Conservation (phyloP, 1,284 basidiomycete species). For the Vanrija sp. region DNA sequence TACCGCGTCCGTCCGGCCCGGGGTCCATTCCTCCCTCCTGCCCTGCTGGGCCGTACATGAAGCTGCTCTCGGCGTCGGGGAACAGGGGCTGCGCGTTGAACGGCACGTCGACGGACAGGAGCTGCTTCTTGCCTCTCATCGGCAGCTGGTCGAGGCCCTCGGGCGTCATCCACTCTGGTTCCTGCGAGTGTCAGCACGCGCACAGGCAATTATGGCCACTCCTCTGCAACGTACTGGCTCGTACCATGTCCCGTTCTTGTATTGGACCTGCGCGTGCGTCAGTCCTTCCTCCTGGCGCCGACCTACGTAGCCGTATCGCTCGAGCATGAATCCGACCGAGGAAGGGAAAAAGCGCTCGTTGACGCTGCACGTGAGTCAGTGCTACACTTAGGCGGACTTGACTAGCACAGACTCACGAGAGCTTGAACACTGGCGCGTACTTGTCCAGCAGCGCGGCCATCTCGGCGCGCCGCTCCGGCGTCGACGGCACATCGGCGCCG, state of each 20-base stretch:
- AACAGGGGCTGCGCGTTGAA: conserved; percentile 41
- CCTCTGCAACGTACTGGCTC: conserved; percentile 1
- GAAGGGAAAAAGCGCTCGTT: conserved; percentile 41
- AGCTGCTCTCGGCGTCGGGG: conserved; percentile 23
- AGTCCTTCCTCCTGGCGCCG: conserved; percentile 2
- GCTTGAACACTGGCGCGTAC: conserved; percentile 43
- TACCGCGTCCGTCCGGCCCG: conserved; percentile 25
- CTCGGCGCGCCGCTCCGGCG: conserved; percentile 11
- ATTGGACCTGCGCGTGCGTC: conserved; percentile 13
- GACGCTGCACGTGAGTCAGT: conserved; percentile 15
- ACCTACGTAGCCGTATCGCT: conserved; percentile 26
- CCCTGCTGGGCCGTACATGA: conserved; percentile 38
- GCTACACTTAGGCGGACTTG: too few species aligned
- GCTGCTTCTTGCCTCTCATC: conserved; percentile 12
- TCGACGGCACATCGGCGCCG: neutral
- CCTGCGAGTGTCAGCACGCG: conserved; percentile 7
- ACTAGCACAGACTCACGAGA: conserved; percentile 26
- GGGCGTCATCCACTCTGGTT: conserved; percentile 18
- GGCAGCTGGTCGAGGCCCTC: conserved; percentile 23
- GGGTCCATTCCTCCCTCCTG: conserved; percentile 20
- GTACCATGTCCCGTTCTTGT: conserved; percentile 13
- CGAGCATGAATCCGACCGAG: conserved; percentile 43
- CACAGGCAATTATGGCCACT: too few species aligned
- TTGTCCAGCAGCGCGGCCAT: conserved; percentile 34
- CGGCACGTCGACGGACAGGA: conserved; percentile 27